phyloP scores from a whole-genome alignment of 2,329 filamentous ascomycete species.

The Talaromyces amestolkiae region DNA sequence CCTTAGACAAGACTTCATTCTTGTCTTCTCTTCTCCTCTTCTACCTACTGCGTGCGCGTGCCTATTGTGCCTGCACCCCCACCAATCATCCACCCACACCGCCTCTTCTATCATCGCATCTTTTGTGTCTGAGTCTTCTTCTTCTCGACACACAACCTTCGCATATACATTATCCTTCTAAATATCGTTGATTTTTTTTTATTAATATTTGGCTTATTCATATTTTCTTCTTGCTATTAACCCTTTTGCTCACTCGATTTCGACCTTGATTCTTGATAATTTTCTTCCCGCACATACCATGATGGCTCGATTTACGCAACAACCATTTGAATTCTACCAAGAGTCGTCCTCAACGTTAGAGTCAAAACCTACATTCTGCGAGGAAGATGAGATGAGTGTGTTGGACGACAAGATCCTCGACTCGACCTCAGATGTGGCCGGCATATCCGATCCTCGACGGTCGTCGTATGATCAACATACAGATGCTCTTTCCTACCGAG shows the following conservation, averaged over 20 bases:
- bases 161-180: constrained; percentile 1
- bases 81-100: constrained; percentile 20
- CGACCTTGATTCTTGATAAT: constrained; percentile 13
- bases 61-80: constrained; percentile 19
- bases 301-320: constrained; percentile 46
- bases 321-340: constrained; percentile 44
- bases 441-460: constrained; percentile 44
- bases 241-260: constrained; percentile 13
- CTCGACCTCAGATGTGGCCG: constrained; percentile 50
- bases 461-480: constrained; percentile 47
- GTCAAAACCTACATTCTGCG: constrained; percentile 40
- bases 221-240: constrained; percentile 4
- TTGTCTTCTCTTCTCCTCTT: constrained; percentile 2
- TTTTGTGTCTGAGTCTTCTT: constrained; percentile 8
- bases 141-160: constrained; percentile 13
- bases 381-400: constrained; percentile 54
- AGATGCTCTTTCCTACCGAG: constrained; percentile 54
- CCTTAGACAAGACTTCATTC: neutral
- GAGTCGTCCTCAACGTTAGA: constrained; percentile 44
- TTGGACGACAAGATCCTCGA: constrained; percentile 53
- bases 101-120: constrained; percentile 16
- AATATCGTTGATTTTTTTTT: constrained; percentile 13
- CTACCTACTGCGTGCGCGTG: constrained; percentile 1
- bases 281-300: constrained; percentile 23
- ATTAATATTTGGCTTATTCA: neutral